Evolutionary conservation across 192 early-diverging fungal genomes (phyloP), one percentile per base, ranked within the genome.

Genomic region (Mortierella alpina): DNA sequence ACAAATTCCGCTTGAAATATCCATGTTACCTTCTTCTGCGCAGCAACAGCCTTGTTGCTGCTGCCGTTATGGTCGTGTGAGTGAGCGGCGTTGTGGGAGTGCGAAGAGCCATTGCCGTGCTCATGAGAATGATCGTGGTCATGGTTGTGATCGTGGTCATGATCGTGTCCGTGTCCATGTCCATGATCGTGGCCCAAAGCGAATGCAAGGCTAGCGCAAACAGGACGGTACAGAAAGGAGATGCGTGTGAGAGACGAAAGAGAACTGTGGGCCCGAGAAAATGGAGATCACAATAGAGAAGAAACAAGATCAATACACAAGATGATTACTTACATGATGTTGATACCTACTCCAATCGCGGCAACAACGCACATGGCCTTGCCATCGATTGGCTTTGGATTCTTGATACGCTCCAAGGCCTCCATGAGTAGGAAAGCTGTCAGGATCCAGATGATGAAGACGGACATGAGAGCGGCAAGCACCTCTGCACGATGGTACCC

Each of bases 401-500:
- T 84, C 54, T 82, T 71, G 39, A 96, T 66, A 23, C 95, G 86
- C 40, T 92, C 85, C 50, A 92, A 68, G 20, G 94, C 94, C 76
- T 95, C 95, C 49, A 82, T 76, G 31, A 95, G 84, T 23, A 96
- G 73, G 63, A 82, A 83, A 9, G 82, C 85, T 0, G 95, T 95
- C 46, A 96, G 63, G 44, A 90, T 78, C 95, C 95, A 96, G 57
- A 96, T 93, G 40, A 92, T 84, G 42, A 93, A 86, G n/a, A 91
- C 92, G 9, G 93, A 94, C 59, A 86, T 63, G 15, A 95, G 81
- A 0, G 94, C 95, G 31, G 92, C 95, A 48, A 96, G 78, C 59
- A 95, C 92, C 74, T 96, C 92, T 46, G 92, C 89, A 39, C 94
- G 88, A 61, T 94, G 85, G 56, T 90, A 95, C 45, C 94, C 94